Base-by-base conservation (phyloP, 768 basidiomycete species). In the Calocybe gangraenosa region DNA sequence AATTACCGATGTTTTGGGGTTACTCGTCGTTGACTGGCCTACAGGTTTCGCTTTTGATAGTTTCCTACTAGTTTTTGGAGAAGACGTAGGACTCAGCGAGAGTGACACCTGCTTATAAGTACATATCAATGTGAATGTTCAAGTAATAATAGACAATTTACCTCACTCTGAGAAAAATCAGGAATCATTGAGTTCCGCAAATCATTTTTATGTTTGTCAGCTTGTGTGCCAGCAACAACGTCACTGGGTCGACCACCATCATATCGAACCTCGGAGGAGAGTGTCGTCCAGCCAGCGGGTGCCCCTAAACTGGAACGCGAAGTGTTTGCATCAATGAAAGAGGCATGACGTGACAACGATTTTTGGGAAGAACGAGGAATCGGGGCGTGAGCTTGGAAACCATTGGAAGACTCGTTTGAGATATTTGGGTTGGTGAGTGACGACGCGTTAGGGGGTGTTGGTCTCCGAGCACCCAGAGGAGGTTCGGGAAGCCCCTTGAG, bases 41-140 rank as follows among this genome's bases (percentile, higher is more conserved):
- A 14, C 22, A 44, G 42, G 42, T 42, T 49, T 52, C 40, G 40
- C 40, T 33, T 48, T 46, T 21, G 47, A 31, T 22, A 49, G 42
- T 35, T 47, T 49, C 49, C 53, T 50, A 33, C 53, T 31, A 35
- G 41, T 14, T 23, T 37, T 41, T 33, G 56, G 50, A 39, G 51
- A 50, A 31, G 37, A 48, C 2, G 55, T 39, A 32, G 53, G 48
- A 31, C 36, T 51, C 17, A 40, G 37, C 25, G 39, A 20, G n/a
- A n/a, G 25, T 28, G 25, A 28, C 25, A n/a, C n/a, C n/a, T n/a
- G n/a, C n/a, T n/a, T n/a, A n/a, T n/a, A n/a, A n/a, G n/a, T n/a
- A n/a, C n/a, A n/a, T n/a, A n/a, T n/a, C n/a, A n/a, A n/a, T n/a
- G n/a, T n/a, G n/a, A n/a, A n/a, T n/a, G n/a, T n/a, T n/a, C n/a